phyloP scores from a whole-genome alignment of 176 grass and related monocot genomes.

The Triticum urartu region DNA sequence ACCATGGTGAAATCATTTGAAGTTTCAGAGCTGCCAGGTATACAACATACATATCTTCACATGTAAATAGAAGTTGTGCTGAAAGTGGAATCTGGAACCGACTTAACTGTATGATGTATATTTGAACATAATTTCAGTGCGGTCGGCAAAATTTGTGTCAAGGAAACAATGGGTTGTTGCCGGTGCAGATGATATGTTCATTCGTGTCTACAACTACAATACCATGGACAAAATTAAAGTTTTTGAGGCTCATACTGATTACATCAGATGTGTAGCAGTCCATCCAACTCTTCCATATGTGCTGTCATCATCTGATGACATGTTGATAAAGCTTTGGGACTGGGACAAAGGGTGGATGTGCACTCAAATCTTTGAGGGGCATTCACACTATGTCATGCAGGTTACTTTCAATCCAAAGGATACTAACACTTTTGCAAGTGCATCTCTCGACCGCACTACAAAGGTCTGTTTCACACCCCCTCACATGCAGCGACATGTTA shows the following conservation, averaged over 20 bases:
- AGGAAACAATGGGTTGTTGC: constrained; percentile 99
- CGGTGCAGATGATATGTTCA: constrained; percentile 95
- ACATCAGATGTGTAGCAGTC: constrained; percentile 95
- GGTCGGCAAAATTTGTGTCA: constrained; percentile 88
- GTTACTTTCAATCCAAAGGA: constrained; percentile 99
- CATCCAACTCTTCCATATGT: constrained; percentile 97
- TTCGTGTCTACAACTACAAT: constrained; percentile 93
- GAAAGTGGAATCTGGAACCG: not conserved
- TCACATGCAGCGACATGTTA: constrained; percentile 3
- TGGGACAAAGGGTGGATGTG: constrained; percentile 99
- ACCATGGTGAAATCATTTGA: constrained; percentile 99
- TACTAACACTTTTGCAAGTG: constrained; percentile 96
- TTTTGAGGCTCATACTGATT: constrained; percentile 89
- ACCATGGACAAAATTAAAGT: constrained; percentile 98
- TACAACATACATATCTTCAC: not conserved
- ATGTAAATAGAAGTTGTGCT: constrained; percentile 5
- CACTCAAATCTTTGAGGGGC: constrained; percentile 99
- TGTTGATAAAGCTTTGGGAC: constrained; percentile 99
- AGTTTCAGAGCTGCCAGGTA: constrained; percentile 93
- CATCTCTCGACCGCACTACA: constrained; percentile 94
- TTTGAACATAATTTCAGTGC: constrained; percentile 61
- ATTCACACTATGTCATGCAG: constrained; percentile 99
- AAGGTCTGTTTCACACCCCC: constrained; percentile 51
- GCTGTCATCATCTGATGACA: constrained; percentile 97
- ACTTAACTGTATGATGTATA: constrained; percentile 27